These are phyloP conservation scores for Planoprotostelium fungivorum DNA, from an alignment of 78 protist species.

Conservation along the genomic window DNA sequence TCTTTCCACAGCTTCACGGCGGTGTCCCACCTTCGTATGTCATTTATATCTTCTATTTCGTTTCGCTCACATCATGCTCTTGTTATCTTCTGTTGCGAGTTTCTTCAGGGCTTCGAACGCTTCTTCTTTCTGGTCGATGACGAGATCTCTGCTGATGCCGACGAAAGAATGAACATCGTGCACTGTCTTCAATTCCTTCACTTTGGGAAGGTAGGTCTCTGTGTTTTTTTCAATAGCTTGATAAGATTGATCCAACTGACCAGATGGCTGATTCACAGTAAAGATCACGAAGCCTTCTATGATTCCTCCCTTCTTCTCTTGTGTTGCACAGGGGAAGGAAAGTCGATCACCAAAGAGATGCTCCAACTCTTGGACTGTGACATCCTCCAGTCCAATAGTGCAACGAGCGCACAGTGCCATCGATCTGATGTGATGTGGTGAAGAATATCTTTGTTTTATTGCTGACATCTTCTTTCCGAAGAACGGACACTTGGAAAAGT, in stretches of 20 bases:
- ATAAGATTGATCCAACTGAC: not conserved
- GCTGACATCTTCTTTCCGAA: too few species aligned
- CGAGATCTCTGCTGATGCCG: not conserved
- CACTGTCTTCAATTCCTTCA: not conserved
- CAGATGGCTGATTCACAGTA: not conserved
- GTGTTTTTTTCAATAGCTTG: not conserved
- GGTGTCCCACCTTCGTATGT: too few species aligned
- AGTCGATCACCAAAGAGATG: not conserved
- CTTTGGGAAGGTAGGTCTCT: not conserved
- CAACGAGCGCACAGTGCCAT: not conserved
- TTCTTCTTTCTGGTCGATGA: not conserved
- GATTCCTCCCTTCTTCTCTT: not conserved
- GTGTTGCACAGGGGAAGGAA: not conserved
- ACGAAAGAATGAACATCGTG: not conserved
- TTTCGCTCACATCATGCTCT: too few species aligned
- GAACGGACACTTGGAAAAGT: too few species aligned
- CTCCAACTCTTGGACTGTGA: not conserved
- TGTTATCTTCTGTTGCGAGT: too few species aligned
- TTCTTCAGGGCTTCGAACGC: not conserved
- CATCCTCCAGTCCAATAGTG: not conserved
- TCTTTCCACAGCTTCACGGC: too few species aligned
- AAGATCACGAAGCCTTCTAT: not conserved
- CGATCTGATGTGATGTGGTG: too few species aligned
- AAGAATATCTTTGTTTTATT: too few species aligned
- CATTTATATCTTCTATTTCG: too few species aligned